A percentile compares a stretch with the other conserved stretches of the same genome.
phyloP scores from a whole-genome alignment of 2,329 filamentous ascomycete species.

The Cladosporium velox region DNA sequence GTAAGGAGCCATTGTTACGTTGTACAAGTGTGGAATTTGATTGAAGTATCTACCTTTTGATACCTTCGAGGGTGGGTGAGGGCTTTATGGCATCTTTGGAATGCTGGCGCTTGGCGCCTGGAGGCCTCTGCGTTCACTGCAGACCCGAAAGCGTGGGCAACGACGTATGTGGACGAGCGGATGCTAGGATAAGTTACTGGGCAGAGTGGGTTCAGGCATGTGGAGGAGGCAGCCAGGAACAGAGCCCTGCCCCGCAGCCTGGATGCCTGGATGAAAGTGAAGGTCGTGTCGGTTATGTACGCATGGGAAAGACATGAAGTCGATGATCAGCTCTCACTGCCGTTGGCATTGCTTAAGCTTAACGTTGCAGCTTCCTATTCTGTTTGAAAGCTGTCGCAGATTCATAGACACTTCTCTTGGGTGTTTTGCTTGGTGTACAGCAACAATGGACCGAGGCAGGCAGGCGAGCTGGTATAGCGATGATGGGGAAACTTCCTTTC shows the following conservation, averaged over 20 bases:
- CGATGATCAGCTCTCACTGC: neutral
- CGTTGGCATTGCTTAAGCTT: conserved; percentile 4
- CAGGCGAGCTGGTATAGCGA: neutral
- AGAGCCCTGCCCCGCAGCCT: conserved; percentile 9
- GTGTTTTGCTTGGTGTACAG: neutral
- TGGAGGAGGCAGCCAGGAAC: conserved; percentile 10
- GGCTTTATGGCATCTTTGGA: conserved; percentile 13
- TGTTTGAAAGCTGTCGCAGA: neutral
- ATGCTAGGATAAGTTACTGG: conserved; percentile 2
- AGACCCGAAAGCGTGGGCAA: conserved; percentile 11
- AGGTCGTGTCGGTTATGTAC: neutral
- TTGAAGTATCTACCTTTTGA: neutral
- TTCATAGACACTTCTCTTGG: neutral
- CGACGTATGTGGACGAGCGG: conserved; percentile 20
- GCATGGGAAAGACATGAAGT: neutral
- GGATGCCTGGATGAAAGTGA: neutral
- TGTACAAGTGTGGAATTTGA: neutral
- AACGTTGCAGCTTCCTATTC: neutral
- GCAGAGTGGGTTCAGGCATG: conserved; percentile 17
- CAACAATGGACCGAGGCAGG: neutral
- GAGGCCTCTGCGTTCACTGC: conserved; percentile 14
- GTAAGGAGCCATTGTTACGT: conserved; percentile 16
- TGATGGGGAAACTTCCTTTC: neutral
- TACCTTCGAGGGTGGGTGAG: neutral
- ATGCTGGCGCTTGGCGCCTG: conserved; percentile 14